A percentile compares a stretch with the other conserved stretches of the same genome.
Evolutionary conservation across 441 rosid genomes (phyloP).

Genomic region (Jatropha podagrica): DNA sequence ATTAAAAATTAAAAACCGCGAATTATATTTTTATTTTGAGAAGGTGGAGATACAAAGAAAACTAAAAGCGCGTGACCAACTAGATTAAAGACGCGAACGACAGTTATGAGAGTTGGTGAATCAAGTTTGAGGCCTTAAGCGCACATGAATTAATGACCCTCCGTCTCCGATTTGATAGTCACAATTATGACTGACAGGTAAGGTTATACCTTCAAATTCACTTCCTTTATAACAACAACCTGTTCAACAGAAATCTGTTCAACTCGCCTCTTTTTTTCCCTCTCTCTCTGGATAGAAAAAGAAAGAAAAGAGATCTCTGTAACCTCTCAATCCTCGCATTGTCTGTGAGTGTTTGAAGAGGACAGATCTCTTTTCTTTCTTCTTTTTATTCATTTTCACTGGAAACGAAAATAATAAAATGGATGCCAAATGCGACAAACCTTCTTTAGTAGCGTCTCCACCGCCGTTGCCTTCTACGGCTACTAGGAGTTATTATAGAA

Average conservation of each 20-base stretch:
- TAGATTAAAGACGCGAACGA: no score
- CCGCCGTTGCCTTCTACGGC: constrained; percentile 48
- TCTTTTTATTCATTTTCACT: neutral
- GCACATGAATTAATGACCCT: neutral
- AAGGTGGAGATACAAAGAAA: no score
- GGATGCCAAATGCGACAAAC: constrained; percentile 28
- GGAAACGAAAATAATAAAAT: constrained; percentile 15
- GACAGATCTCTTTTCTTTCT: constrained; percentile 12
- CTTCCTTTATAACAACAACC: neutral
- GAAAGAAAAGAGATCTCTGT: neutral
- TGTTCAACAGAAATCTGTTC: neutral
- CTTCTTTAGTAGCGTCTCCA: constrained; percentile 35
- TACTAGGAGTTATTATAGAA: constrained; percentile 21
- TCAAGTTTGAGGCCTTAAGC: no score
- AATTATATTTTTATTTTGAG: no score
- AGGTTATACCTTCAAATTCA: neutral
- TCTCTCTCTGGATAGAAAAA: neutral
- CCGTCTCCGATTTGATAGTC: neutral
- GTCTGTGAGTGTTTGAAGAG: neutral
- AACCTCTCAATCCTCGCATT: neutral
- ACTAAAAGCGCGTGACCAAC: no score
- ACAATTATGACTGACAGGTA: neutral
- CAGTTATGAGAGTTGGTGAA: no score
- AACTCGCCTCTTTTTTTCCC: neutral
- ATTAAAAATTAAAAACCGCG: no score